These are phyloP conservation scores for Adansonia madagascariensis DNA, from an alignment of 441 rosid species.

Conservation along the genomic window DNA sequence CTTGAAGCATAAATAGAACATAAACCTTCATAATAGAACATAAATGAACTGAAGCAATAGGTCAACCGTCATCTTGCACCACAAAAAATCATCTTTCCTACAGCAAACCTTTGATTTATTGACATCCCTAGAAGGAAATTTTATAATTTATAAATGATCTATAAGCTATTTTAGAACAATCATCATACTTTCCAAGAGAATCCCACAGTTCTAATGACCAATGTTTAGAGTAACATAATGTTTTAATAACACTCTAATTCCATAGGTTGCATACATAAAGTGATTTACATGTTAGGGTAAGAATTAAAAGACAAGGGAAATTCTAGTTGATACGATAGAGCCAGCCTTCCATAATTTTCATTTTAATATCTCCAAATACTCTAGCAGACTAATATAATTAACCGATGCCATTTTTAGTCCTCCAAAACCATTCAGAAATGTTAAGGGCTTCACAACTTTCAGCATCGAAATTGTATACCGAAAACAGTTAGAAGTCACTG, in stretches of 20 bases:
- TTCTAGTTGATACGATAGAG: background rate
- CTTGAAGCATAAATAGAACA: background rate
- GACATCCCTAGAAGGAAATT: background rate
- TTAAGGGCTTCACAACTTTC: background rate
- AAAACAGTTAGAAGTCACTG: constrained; percentile 1
- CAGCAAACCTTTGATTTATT: background rate
- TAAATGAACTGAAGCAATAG: background rate
- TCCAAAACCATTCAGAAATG: background rate
- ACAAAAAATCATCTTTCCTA: background rate
- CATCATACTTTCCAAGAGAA: background rate
- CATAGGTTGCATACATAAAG: background rate
- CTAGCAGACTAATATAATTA: background rate
- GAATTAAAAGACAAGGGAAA: constrained; percentile 5
- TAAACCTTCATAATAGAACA: background rate
- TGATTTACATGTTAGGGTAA: background rate
- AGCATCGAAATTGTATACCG: background rate
- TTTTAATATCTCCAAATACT: background rate
- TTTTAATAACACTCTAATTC: background rate
- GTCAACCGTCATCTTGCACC: background rate
- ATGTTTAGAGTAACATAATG: background rate
- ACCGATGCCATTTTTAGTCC: background rate
- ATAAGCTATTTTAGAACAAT: background rate
- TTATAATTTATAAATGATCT: background rate
- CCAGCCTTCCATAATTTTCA: background rate
- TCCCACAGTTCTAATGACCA: background rate